A percentile compares a stretch with the other conserved stretches of the same genome.
Evolutionary conservation across 2,329 filamentous ascomycete genomes (phyloP).

Genomic region (Penicillium sp.): DNA sequence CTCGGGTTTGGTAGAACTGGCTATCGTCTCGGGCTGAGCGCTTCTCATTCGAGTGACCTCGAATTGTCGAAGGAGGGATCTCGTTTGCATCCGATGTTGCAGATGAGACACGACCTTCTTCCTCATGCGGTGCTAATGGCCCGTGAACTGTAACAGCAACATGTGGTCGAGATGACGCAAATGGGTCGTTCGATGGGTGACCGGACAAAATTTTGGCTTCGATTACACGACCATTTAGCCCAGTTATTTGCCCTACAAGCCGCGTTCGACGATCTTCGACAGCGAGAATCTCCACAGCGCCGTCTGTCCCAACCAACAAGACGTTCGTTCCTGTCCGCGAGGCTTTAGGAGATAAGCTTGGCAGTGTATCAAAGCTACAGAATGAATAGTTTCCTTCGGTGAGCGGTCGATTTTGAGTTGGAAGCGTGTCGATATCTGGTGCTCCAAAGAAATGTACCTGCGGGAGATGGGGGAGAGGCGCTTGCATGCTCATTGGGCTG

Average conservation of each 20-base stretch:
- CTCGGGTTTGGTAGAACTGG: constrained; percentile 71
- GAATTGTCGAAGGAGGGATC: constrained; percentile 28
- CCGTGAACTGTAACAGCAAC: constrained; percentile 80
- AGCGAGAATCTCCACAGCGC: constrained; percentile 72
- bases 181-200: constrained; percentile 54
- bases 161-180: constrained; percentile 64
- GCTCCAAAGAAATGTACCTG: constrained; percentile 76
- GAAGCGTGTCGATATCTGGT: constrained; percentile 67
- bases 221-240: constrained; percentile 74
- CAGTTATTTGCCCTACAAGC: constrained; percentile 67
- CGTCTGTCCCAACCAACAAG: constrained; percentile 79
- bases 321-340: constrained; percentile 53
- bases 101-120: constrained; percentile 35
- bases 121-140: constrained; percentile 58
- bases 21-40: constrained; percentile 30
- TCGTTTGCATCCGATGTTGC: constrained; percentile 39
- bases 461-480: constrained; percentile 68
- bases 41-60: constrained; percentile 20
- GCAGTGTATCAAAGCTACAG: constrained; percentile 75
- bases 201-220: constrained; percentile 80
- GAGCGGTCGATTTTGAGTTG: constrained; percentile 23
- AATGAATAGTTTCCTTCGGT: constrained; percentile 65
- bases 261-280: constrained; percentile 72
- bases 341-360: constrained; percentile 46
- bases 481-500: constrained; percentile 36